phyloP scores from a whole-genome alignment of 1,284 basidiomycete species.

The Heterobasidion occidentale region DNA sequence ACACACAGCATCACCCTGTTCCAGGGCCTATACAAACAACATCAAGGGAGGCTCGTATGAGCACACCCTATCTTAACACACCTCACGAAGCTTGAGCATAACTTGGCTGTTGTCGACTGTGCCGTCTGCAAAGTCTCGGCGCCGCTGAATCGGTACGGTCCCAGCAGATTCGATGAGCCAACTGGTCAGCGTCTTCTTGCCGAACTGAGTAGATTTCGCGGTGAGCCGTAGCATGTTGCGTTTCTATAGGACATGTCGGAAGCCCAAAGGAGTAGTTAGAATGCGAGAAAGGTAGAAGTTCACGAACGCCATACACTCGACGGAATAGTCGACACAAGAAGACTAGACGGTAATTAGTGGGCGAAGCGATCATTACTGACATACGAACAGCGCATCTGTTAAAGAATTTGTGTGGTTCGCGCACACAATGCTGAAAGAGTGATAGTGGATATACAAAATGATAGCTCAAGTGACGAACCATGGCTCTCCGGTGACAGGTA shows the following conservation, averaged over 20 bases:
- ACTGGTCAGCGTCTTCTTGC: conserved; percentile 72
- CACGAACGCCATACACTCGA: conserved; percentile 38
- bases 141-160: conserved; percentile 72
- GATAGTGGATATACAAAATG: conserved; percentile 8
- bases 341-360: conserved; percentile 26
- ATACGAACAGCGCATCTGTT: conserved; percentile 71
- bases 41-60: not conserved
- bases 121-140: conserved; percentile 55
- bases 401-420: conserved; percentile 81
- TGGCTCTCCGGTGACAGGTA: not conserved
- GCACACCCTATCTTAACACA: conserved; percentile 17
- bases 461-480: not conserved
- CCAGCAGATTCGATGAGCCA: conserved; percentile 86
- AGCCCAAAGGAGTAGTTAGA: not conserved
- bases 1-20: conserved; percentile 72
- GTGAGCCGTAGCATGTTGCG: conserved; percentile 78
- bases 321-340: conserved; percentile 66
- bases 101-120: conserved; percentile 57
- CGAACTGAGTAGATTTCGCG: conserved; percentile 81
- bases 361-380: not conserved
- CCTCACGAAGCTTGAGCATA: conserved; percentile 64
- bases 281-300: not conserved
- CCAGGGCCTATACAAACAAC: conserved; percentile 47
- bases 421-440: conserved; percentile 46
- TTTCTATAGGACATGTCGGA: conserved; percentile 26